These are phyloP conservation scores for Pichia sp. DNA, from an alignment of 1,139 yeast genomes.

Conservation along the genomic window DNA sequence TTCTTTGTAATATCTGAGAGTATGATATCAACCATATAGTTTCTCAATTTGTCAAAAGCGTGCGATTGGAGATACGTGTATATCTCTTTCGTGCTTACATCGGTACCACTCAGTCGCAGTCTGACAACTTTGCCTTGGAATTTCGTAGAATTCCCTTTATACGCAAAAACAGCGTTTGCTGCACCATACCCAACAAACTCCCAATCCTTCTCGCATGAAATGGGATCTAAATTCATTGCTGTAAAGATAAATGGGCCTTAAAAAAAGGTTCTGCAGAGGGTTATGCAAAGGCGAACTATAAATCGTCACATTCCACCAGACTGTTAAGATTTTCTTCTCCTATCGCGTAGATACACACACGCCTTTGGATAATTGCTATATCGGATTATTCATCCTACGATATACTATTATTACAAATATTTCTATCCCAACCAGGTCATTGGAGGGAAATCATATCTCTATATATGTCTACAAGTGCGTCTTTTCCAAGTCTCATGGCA, in stretches of 20 bases:
- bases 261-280: too few species aligned
- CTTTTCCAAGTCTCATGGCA: slow-evolving; percentile 54
- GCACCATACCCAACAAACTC: slow-evolving; percentile 25
- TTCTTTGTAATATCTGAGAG: not conserved
- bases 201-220: slow-evolving; percentile 20
- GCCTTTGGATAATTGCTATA: too few species aligned
- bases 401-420: slow-evolving; percentile 1
- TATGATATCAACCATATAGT: slow-evolving; percentile 14
- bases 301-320: too few species aligned
- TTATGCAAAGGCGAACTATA: too few species aligned
- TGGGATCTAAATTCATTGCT: not conserved
- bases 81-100: slow-evolving; percentile 21
- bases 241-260: not conserved
- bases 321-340: too few species aligned
- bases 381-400: too few species aligned
- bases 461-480: slow-evolving; percentile 59
- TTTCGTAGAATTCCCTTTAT: slow-evolving; percentile 16
- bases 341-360: too few species aligned
- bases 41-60: slow-evolving; percentile 16
- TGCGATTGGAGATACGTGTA: slow-evolving; percentile 18
- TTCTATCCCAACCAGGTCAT: slow-evolving; percentile 10
- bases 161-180: slow-evolving; percentile 29
- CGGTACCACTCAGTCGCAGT: slow-evolving; percentile 21
- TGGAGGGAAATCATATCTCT: slow-evolving; percentile 50
- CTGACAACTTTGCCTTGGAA: slow-evolving; percentile 24